Evolutionary conservation across 768 basidiomycete genomes (phyloP), one percentile per base, ranked within the genome.

Genomic region (Tephrocybe sp.): DNA sequence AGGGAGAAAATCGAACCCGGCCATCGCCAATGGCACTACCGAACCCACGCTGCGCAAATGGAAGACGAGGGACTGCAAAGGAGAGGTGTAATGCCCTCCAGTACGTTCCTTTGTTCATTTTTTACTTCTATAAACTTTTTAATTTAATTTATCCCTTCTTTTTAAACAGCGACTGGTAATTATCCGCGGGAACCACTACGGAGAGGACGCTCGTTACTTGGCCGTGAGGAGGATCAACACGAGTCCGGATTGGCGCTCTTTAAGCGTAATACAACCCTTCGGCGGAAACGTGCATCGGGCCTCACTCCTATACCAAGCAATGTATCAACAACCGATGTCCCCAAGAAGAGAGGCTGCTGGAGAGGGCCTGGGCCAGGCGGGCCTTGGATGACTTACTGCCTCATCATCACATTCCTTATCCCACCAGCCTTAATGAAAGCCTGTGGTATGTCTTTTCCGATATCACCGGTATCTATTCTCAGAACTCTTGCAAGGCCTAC

Each of bases 381-480:
- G 44, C 82, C 85, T 20, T 98, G 94, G 94, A 96, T 97, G 85
- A 83, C 89, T 53, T 99, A 94, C 68, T 97, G 90, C 68, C 85
- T 84, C 67, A 60, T 94, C 56, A 55, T 97, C 45, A 99, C 97
- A 5, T 80, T 78, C 60, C 85, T 85, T 60, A 72, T 96, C n/a
- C 97, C 97, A 1, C 70, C 81, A 1, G 83, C 89, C 52, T 54
- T 98, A 17, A 77, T 97, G 52, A 77, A 72, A 45, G 72, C 83
- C 26, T 94, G 89, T 60, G 93, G 92, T 92, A 63, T 53, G 88
- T 79, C 39, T 26, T 43, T 11, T 48, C 34, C n/a, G 39, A 41
- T 31, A 32, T 47, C 22, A n/a, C 10, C 17, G 45, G 39, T 32
- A 23, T 39, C 39, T 26, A 35, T 33, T 12, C 34, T 52, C 14